Evolutionary conservation across 352 stramenopile genomes (phyloP).

Genomic region (Globisporangium emineosum): DNA sequence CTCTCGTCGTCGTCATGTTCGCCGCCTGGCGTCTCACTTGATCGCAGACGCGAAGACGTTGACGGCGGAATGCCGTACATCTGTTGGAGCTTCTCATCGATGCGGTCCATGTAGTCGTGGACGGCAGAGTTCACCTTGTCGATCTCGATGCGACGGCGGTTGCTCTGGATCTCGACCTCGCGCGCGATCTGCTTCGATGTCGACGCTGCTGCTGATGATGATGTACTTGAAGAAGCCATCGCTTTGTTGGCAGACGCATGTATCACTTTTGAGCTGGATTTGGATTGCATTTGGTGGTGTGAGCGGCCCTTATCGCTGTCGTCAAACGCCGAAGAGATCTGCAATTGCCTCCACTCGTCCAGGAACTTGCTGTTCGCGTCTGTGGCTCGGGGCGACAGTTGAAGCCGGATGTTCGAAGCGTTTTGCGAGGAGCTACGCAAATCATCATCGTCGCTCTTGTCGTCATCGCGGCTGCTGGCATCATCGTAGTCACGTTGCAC

Average conservation of each 20-base stretch:
- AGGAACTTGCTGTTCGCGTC: slow-evolving; percentile 17
- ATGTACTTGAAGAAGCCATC: no score
- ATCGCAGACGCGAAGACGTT: slow-evolving; percentile 2
- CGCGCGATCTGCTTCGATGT: slow-evolving; percentile 9
- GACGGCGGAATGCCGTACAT: slow-evolving; percentile 76
- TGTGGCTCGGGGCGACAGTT: not conserved
- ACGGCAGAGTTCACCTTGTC: slow-evolving; percentile 71
- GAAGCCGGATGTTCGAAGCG: not conserved
- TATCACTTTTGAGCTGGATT: not conserved
- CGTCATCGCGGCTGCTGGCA: not conserved
- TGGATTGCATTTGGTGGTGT: not conserved
- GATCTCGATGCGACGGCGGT: slow-evolving; percentile 38
- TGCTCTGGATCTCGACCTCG: slow-evolving; percentile 19
- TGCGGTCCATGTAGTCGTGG: slow-evolving; percentile 80
- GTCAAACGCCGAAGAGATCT: slow-evolving; percentile 13
- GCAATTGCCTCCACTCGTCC: slow-evolving; percentile 15
- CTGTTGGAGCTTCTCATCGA: slow-evolving; percentile 74
- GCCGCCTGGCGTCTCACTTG: not conserved
- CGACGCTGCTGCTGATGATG: not conserved
- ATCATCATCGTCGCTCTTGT: not conserved
- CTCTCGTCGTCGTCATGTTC: not conserved
- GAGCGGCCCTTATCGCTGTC: not conserved
- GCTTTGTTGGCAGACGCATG: not conserved
- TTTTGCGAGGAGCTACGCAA: not conserved
- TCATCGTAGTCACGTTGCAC: not conserved